Conservation (phyloP, 345 rosid genomes). For the thale cress (Arabidopsis thaliana) region DNA sequence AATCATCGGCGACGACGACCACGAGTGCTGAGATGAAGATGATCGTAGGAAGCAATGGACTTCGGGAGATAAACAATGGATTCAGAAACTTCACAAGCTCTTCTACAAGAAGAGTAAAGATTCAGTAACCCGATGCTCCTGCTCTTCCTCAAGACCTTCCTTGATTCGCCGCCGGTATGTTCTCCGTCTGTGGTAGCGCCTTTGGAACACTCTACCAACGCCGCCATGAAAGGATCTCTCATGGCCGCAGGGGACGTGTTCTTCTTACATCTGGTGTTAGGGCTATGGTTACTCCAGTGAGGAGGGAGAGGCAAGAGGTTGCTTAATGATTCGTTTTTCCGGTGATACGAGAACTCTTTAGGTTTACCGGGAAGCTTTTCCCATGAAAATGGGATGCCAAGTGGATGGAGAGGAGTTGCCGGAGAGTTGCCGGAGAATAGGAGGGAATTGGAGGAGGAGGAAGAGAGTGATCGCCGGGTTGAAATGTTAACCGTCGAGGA, state of each 20-base stretch:
- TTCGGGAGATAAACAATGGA: slow-evolving; percentile 62
- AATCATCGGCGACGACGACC: slow-evolving; percentile 8
- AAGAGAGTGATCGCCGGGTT: slow-evolving; percentile 7
- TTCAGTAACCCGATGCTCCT: slow-evolving; percentile 59
- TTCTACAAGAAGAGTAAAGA: slow-evolving; percentile 66
- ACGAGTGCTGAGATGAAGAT: slow-evolving; percentile 20
- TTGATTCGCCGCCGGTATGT: slow-evolving; percentile 26
- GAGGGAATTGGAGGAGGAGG: not conserved
- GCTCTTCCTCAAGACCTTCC: slow-evolving; percentile 32
- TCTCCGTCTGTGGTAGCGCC: slow-evolving; percentile 27
- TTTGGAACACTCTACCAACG: slow-evolving; percentile 70
- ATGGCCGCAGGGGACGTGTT: not conserved
- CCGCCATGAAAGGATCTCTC: slow-evolving; percentile 71
- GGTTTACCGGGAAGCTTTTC: not conserved
- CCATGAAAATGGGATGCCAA: slow-evolving; percentile 21
- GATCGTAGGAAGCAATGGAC: slow-evolving; percentile 25
- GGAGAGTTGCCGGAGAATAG: not conserved
- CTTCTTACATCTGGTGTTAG: slow-evolving; percentile 3
- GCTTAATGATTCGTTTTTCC: slow-evolving; percentile 1
- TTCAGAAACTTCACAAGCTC: slow-evolving; percentile 61
- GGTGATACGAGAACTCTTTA: slow-evolving; percentile 16
- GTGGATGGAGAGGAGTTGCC: not conserved
- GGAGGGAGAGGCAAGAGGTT: slow-evolving; percentile 16
- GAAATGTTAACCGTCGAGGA: not conserved
- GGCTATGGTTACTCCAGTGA: not conserved